These are phyloP conservation scores for Pezicula rhizophila DNA, from an alignment of 2,329 filamentous ascomycete species.

Conservation along the genomic window DNA sequence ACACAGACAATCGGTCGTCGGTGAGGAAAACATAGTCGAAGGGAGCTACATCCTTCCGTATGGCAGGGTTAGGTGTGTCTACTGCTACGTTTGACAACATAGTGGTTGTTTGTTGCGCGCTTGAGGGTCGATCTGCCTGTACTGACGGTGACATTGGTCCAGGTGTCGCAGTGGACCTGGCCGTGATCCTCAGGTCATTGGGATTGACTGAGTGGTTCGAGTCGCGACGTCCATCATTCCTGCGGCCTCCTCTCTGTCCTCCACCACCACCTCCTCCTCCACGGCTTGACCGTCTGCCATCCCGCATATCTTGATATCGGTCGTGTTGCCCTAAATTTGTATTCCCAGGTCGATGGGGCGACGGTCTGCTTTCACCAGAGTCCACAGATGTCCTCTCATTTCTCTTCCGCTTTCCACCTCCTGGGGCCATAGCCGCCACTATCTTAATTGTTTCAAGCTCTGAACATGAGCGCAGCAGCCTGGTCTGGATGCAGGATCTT, in stretches of 20 bases:
- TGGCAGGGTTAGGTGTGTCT: conserved; percentile 24
- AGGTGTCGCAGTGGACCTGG: conserved; percentile 24
- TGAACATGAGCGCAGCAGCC: conserved; percentile 19
- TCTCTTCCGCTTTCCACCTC: conserved; percentile 27
- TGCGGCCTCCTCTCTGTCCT: conserved; percentile 18
- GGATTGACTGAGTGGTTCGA: conserved; percentile 13
- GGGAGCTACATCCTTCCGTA: conserved; percentile 20
- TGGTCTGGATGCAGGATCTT: conserved; percentile 8
- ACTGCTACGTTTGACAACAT: conserved; percentile 15
- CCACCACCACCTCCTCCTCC: conserved; percentile 32
- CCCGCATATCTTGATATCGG: conserved; percentile 42
- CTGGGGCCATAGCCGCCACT: conserved; percentile 24
- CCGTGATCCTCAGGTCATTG: conserved; percentile 20
- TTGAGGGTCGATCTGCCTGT: conserved; percentile 15
- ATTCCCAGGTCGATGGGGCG: conserved; percentile 57
- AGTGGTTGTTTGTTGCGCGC: conserved; percentile 23
- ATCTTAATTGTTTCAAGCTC: conserved; percentile 15
- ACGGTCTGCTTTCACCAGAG: conserved; percentile 44
- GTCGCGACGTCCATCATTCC: conserved; percentile 19
- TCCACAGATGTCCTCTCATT: conserved; percentile 30
- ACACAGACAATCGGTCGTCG: conserved; percentile 58
- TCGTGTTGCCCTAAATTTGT: conserved; percentile 52
- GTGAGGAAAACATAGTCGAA: conserved; percentile 76
- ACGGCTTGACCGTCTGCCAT: conserved; percentile 38
- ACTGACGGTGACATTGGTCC: conserved; percentile 29